These are phyloP conservation scores for Xylaria flabelliformis DNA, from an alignment of 495 filamentous ascomycete species.

Conservation along the genomic window DNA sequence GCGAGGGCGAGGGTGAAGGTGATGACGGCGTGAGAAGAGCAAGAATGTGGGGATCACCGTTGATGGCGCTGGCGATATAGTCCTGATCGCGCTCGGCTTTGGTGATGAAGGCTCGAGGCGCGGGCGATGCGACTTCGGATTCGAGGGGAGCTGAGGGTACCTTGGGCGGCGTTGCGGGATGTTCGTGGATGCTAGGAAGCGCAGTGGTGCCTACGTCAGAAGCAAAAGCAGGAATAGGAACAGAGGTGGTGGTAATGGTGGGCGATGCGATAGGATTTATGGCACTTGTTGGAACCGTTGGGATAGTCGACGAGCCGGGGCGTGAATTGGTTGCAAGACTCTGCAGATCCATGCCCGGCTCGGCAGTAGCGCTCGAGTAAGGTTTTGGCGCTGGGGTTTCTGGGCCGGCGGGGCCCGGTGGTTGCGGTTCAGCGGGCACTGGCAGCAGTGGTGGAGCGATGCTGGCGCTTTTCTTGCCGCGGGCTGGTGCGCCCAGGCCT, in stretches of 20 bases:
- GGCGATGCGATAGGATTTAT: conserved; percentile 20
- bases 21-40: conserved; percentile 19
- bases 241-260: conserved; percentile 13
- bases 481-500: conserved; percentile 3
- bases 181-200: conserved; percentile 38
- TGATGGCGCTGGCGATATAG: conserved; percentile 4
- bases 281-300: conserved; percentile 12
- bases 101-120: neutral
- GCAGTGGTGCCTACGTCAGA: conserved; percentile 21
- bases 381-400: conserved; percentile 17
- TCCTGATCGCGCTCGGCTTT: neutral
- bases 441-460: conserved; percentile 22
- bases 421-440: conserved; percentile 5
- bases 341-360: conserved; percentile 22
- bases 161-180: conserved; percentile 26
- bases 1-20: conserved; percentile 14
- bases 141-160: neutral
- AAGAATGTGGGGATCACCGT: conserved; percentile 25
- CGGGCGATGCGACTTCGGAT: conserved; percentile 10
- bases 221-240: conserved; percentile 17
- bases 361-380: conserved; percentile 21
- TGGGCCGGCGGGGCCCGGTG: conserved; percentile 9
- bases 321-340: conserved; percentile 17
- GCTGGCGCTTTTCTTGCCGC: conserved; percentile 19
- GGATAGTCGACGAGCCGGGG: conserved; percentile 16